These are phyloP conservation scores for Penstemon barbatus DNA, from an alignment of 257 asterid species.

Conservation along the genomic window DNA sequence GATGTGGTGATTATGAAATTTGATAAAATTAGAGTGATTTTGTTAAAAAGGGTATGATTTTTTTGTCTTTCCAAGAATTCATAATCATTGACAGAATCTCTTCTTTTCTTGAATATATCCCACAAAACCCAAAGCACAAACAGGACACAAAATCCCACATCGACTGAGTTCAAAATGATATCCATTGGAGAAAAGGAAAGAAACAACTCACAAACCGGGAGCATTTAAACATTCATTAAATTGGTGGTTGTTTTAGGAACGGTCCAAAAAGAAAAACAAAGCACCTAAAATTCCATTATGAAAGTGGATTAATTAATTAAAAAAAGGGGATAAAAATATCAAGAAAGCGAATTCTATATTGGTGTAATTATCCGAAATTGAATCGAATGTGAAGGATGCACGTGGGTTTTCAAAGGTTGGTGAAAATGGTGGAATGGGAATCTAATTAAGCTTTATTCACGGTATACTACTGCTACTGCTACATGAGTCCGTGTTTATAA, in stretches of 20 bases:
- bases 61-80: conserved; percentile 23
- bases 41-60: conserved; percentile 34
- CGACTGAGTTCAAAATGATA: conserved; percentile 40
- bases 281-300: conserved; percentile 22
- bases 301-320: conserved; percentile 11
- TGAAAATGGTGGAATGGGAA: conserved; percentile 40
- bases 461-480: conserved; percentile 20
- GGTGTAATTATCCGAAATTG: conserved; percentile 24
- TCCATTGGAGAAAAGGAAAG: conserved; percentile 37
- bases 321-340: not conserved
- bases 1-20: conserved; percentile 40
- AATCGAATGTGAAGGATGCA: conserved; percentile 44
- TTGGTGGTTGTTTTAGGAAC: not conserved
- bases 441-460: conserved; percentile 29
- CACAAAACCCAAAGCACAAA: conserved; percentile 50
- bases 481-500: not conserved
- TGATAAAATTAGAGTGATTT: conserved; percentile 38
- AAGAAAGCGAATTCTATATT: conserved; percentile 13
- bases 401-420: conserved; percentile 55
- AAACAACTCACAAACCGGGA: conserved; percentile 27
- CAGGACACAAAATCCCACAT: conserved; percentile 47
- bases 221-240: conserved; percentile 19
- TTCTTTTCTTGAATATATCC: conserved; percentile 38
- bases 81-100: conserved; percentile 20
- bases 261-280: not conserved